Base-by-base conservation (phyloP, 768 basidiomycete species). In the Boletus reticuloceps region DNA sequence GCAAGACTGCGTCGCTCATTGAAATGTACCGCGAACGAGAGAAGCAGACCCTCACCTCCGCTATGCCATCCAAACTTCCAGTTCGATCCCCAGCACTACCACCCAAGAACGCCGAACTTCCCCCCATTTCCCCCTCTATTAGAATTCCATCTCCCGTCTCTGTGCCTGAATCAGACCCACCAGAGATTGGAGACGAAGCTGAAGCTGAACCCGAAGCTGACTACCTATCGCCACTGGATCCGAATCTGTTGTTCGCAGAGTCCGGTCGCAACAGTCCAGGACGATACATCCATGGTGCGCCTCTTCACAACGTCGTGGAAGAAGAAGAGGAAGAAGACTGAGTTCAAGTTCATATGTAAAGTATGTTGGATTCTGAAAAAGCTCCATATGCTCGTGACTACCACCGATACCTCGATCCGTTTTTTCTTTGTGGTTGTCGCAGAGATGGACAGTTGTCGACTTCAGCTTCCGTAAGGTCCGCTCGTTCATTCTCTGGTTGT, bases 1-100 rank as follows among this genome's bases (percentile, higher is more conserved):
- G 83, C 74, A 88, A 85, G 72, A 90, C 89, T 1, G 84, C 88
- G 5, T 81, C 85, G 2, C 76, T 93, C 48, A 93, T 92, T 61
- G 89, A 91, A 69, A 88, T 93, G 88, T 93, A 91, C 62, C 82
- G 89, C 48, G 86, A 92, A 72, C 64, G 66, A 64, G 88, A 84
- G 75, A 82, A 79, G 62, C 80, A 76, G 51, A 59, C 49, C 50
- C 44, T 58, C 40, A 1, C 37, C 20, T 0, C 58, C 3, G 22
- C 49, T 29, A 6, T 27, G 6, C 65, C 66, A 12, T 77, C 75
- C 53, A 72, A 60, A 47, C 65, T 71, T 14, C 77, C 72, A 14
- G 68, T 78, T 41, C 74, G 69, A 31, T 63, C 67, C 37, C 19
- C 66, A 12, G 43, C 65, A 2, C 17, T 52, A 43, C 58, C 51